Percentiles rank a stretch among this genome's conserved stretches.
Evolutionary conservation across 345 rosid genomes (phyloP).

Genomic region (Arabidopsis arenosa): DNA sequence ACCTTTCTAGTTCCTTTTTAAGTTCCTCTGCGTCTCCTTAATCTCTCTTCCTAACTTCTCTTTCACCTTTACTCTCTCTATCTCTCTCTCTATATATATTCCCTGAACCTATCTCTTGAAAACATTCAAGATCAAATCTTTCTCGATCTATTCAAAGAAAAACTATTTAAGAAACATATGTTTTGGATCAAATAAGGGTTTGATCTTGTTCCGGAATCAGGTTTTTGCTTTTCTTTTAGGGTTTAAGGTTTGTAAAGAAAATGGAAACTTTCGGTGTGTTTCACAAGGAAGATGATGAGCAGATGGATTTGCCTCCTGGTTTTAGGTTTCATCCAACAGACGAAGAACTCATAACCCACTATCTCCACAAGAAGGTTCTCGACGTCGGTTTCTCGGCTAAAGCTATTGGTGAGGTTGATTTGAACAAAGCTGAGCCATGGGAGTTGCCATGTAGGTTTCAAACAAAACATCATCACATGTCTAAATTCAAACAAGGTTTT

Average conservation of each 20-base stretch:
- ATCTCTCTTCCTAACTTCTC: constrained; percentile 48
- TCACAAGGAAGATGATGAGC: constrained; percentile 64
- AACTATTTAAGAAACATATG: constrained; percentile 11
- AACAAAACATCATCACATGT: constrained; percentile 35
- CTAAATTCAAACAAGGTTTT: constrained; percentile 8
- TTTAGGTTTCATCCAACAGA: constrained; percentile 95
- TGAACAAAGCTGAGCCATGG: constrained; percentile 99
- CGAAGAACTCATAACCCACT: constrained; percentile 91
- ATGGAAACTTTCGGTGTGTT: constrained; percentile 55
- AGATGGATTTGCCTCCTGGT: constrained; percentile 89
- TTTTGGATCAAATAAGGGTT: constrained; percentile 25
- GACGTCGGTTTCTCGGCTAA: constrained; percentile 60
- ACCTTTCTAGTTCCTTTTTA: constrained; percentile 45
- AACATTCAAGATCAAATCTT: constrained; percentile 39
- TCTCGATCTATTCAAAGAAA: constrained; percentile 23
- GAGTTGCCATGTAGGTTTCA: constrained; percentile 75
- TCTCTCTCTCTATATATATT: constrained; percentile 36
- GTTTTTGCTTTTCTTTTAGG: constrained; percentile 39
- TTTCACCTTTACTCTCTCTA: constrained; percentile 39
- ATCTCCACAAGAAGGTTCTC: constrained; percentile 71
- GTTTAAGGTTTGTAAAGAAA: constrained; percentile 42
- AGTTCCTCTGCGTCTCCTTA: constrained; percentile 41
- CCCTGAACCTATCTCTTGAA: constrained; percentile 36
- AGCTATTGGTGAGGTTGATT: constrained; percentile 92
- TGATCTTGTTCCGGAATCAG: constrained; percentile 32